These are phyloP conservation scores for Trichoderma virens DNA, from an alignment of 495 filamentous ascomycete species.

Conservation along the genomic window DNA sequence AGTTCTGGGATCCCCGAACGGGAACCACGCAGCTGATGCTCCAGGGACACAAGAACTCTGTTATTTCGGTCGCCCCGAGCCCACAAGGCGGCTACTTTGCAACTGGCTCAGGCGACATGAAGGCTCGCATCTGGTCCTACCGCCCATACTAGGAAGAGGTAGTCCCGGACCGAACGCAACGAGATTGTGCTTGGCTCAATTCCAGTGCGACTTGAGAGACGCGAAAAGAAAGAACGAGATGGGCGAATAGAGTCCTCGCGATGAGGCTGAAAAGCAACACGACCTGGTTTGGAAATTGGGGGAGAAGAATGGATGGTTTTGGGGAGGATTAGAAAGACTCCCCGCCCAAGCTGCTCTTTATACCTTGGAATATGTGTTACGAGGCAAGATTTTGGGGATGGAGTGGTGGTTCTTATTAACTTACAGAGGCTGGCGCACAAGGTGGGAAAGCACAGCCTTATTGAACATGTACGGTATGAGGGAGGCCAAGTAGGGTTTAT, in stretches of 20 bases:
- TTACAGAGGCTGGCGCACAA: background rate
- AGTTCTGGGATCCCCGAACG: constrained; percentile 87
- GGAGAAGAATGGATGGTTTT: background rate
- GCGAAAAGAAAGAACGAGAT: background rate
- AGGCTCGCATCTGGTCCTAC: constrained; percentile 83
- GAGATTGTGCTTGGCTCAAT: too few relatives aligned
- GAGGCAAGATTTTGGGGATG: background rate
- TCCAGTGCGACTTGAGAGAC: too few relatives aligned
- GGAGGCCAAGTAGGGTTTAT: background rate
- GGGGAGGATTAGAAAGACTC: background rate
- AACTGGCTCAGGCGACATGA: constrained; percentile 85
- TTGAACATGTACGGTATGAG: constrained; percentile 2
- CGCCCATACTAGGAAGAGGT: constrained; percentile 23
- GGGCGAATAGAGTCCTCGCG: background rate
- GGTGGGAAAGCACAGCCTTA: constrained; percentile 7
- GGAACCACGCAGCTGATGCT: constrained; percentile 87
- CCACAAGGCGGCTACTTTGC: constrained; percentile 73
- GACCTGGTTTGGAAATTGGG: too few relatives aligned
- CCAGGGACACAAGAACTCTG: constrained; percentile 88
- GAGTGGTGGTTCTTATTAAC: background rate
- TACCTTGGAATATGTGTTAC: background rate
- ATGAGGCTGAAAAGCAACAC: background rate
- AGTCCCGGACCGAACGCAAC: too few relatives aligned
- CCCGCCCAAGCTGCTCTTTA: background rate
- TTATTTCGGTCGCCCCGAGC: constrained; percentile 83